These are phyloP conservation scores for Mastigamoeba balamuthi DNA, from an alignment of 78 protist genomes.

Conservation along the genomic window DNA sequence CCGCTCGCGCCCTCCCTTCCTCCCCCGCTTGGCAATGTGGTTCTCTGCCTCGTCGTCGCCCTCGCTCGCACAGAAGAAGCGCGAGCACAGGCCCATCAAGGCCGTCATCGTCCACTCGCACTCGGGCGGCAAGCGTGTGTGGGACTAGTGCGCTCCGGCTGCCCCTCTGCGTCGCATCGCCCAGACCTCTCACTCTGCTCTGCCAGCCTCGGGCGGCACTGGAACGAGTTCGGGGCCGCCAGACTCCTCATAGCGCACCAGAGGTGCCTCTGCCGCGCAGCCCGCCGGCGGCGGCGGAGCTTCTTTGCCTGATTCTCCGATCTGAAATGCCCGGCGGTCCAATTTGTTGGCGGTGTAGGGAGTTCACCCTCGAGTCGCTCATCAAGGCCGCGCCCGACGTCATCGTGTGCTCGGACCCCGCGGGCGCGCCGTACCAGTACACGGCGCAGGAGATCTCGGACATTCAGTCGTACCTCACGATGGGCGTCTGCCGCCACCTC, in stretches of 20 bases:
- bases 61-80: too few relatives aligned
- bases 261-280: too few relatives aligned
- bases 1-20: too few relatives aligned
- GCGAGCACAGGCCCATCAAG: too few relatives aligned
- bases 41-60: too few relatives aligned
- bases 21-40: too few relatives aligned
- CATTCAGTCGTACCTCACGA: neutral
- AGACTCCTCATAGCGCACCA: neutral
- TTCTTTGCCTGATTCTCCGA: too few relatives aligned
- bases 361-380: neutral
- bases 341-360: too few relatives aligned
- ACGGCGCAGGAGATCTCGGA: neutral
- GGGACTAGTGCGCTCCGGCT: neutral
- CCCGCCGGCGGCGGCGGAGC: too few relatives aligned
- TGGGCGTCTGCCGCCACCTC: neutral
- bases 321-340: too few relatives aligned
- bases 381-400: neutral
- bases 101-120: neutral
- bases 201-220: too few relatives aligned
- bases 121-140: neutral
- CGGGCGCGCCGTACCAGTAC: neutral
- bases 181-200: neutral
- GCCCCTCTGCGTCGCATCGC: neutral
- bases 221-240: neutral
- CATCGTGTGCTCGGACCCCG: neutral